A percentile compares a stretch with the other conserved stretches of the same genome.
These are phyloP conservation scores for Herpetomonas tarakana DNA, from an alignment of 208 protist genomes.

Conservation along the genomic window DNA sequence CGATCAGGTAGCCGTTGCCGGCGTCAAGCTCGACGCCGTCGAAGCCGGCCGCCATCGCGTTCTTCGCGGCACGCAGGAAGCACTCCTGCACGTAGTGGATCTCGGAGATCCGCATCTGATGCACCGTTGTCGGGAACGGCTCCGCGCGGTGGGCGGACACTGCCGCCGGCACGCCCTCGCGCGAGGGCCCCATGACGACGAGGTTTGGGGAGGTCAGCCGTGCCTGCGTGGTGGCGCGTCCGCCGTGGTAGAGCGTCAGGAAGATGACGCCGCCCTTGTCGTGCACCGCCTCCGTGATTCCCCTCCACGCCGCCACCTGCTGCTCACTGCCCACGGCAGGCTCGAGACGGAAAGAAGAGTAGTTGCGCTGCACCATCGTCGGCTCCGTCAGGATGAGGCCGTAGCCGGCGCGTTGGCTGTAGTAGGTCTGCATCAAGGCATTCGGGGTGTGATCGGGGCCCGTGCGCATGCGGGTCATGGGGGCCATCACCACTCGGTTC, in stretches of 20 bases:
- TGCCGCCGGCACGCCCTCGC: conserved; percentile 4
- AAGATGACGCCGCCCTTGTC: conserved; percentile 44
- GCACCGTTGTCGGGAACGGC: neutral
- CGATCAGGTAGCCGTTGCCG: conserved; percentile 74
- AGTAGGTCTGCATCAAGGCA: conserved; percentile 43
- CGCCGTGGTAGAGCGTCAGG: conserved; percentile 46
- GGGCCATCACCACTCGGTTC: conserved; percentile 50
- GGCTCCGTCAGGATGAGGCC: conserved; percentile 71
- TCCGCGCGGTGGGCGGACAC: neutral
- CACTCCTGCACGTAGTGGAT: conserved; percentile 25
- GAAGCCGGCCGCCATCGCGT: conserved; percentile 65
- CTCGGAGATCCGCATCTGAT: conserved; percentile 19
- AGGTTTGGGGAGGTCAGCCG: conserved; percentile 16
- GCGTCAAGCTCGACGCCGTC: conserved; percentile 79
- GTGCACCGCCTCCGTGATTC: conserved; percentile 64
- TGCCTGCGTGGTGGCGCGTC: conserved; percentile 27
- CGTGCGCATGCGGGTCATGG: conserved; percentile 48
- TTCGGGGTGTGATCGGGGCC: conserved; percentile 39
- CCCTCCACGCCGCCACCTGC: conserved; percentile 52
- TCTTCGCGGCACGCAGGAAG: conserved; percentile 42
- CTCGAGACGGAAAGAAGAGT: conserved; percentile 30
- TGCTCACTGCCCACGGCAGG: conserved; percentile 46
- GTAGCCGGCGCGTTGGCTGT: conserved; percentile 38
- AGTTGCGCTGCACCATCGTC: conserved; percentile 36
- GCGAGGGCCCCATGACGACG: conserved; percentile 11